phyloP scores from a whole-genome alignment of 495 filamentous ascomycete genomes.

The Penicillium goetzii region DNA sequence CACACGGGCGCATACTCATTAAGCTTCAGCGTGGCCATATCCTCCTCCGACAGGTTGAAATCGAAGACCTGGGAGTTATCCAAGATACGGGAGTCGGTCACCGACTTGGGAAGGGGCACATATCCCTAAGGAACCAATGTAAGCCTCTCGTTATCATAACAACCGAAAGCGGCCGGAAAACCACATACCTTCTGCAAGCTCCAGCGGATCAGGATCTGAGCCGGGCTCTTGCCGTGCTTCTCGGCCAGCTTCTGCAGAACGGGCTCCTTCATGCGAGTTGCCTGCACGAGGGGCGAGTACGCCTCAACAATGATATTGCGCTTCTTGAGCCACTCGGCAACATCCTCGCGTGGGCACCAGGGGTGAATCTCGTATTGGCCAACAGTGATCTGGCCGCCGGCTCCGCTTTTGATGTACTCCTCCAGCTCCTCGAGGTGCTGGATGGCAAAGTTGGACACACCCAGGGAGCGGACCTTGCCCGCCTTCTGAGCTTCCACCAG shows the following conservation, averaged over 20 bases:
- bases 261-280: slow-evolving; percentile 66
- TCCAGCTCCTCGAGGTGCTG: slow-evolving; percentile 67
- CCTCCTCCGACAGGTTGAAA: slow-evolving; percentile 69
- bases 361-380: slow-evolving; percentile 92
- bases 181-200: slow-evolving; percentile 73
- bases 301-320: slow-evolving; percentile 75
- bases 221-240: slow-evolving; percentile 73
- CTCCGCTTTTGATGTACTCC: slow-evolving; percentile 70
- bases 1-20: slow-evolving; percentile 62
- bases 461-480: slow-evolving; percentile 56
- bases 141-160: slow-evolving; percentile 36
- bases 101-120: slow-evolving; percentile 66
- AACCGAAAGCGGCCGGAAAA: neutral
- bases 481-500: slow-evolving; percentile 58
- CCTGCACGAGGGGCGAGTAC: slow-evolving; percentile 77
- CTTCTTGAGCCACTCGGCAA: slow-evolving; percentile 73
- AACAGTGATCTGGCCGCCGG: slow-evolving; percentile 75
- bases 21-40: slow-evolving; percentile 60
- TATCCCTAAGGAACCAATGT: slow-evolving; percentile 67
- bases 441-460: slow-evolving; percentile 60
- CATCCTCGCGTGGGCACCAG: slow-evolving; percentile 77
- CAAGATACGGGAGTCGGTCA: slow-evolving; percentile 59
- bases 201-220: slow-evolving; percentile 85
- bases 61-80: slow-evolving; percentile 82
- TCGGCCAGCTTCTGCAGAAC: slow-evolving; percentile 60